Evolutionary conservation across 306 rosid genomes (phyloP), one percentile per base, ranked within the genome.

Genomic region (Crataegus laevigata): DNA sequence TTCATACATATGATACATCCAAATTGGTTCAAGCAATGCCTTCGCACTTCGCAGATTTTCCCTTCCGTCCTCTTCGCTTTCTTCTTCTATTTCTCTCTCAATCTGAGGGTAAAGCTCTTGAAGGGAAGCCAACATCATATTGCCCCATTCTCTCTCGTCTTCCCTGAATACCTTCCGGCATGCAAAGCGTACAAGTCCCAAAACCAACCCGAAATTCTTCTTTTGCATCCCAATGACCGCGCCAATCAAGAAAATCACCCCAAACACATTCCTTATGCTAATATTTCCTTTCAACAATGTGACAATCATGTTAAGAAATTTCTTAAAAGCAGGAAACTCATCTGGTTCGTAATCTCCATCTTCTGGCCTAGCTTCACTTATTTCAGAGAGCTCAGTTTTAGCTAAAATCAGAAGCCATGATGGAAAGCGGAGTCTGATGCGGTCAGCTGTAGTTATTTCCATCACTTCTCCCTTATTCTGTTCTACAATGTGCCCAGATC

Each of bases 1-100:
- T 87, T 91, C 94, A 51, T 80, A 90, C 21, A 88, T 58, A 82
- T 93, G 98, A 80, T 93, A 80, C 86, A 85, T 81, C 98, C 98
- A 91, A 67, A 90, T 74, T 60, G 97, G 98, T 75, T 90, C 91
- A 75, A 94, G 89, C 91, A 88, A 82, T 38, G 78, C 81, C 82
- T 78, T 88, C 15, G 89, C 87, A 40, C 34, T 45, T 32, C 24
- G 81, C 65, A 94, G 77, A 58, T 86, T 83, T 69, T 77, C 78
- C 38, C 72, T 83, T 75, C 69, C 88, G 77, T 90, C 94, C 50
- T 82, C 91, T 18, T 84, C 71, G 67, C 61, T 68, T 34, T 83
- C 82, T 73, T 87, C 92, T 69, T 79, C 86, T 2, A 84, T 57
- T 77, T 85, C 87, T 65, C 80, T 83, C 85, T 91, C 96, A 43